Conservation (phyloP, 306 rosid genomes). For the Cajanus cajan region DNA sequence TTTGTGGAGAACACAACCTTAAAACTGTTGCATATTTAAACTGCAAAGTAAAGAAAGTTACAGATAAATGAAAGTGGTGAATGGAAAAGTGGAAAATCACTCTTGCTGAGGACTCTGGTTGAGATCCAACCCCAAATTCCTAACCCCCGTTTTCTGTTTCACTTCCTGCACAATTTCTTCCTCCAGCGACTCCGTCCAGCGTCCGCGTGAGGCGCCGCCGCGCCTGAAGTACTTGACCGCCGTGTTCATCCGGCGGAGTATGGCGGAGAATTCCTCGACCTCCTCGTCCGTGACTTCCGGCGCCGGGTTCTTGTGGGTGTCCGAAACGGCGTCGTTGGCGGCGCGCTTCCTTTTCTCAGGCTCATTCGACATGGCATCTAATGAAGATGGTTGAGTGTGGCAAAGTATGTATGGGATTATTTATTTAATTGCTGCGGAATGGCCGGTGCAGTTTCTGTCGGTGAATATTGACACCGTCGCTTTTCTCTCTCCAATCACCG, state of each 20-base stretch:
- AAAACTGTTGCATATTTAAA: too few species aligned
- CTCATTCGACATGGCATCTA: slow-evolving; percentile 15
- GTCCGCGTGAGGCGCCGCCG: neutral
- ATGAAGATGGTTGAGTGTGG: too few species aligned
- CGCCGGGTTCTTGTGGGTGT: slow-evolving; percentile 25
- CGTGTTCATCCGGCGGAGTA: slow-evolving; percentile 35
- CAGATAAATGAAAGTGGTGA: too few species aligned
- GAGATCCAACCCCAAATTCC: neutral
- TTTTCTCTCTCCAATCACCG: too few species aligned
- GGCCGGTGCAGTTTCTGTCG: too few species aligned
- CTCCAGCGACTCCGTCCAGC: slow-evolving; percentile 34
- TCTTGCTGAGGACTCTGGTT: neutral
- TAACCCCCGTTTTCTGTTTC: neutral
- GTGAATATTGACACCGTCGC: too few species aligned
- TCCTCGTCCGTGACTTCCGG: slow-evolving; percentile 36
- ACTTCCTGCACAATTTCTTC: slow-evolving; percentile 17
- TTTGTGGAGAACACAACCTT: too few species aligned
- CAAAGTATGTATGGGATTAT: too few species aligned
- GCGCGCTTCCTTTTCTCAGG: slow-evolving; percentile 31
- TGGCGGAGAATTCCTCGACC: slow-evolving; percentile 49
- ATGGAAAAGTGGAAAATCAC: neutral
- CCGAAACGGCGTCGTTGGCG: neutral
- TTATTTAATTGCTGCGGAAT: too few species aligned
- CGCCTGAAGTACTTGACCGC: slow-evolving; percentile 28
- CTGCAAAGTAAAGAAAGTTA: too few species aligned